Evolutionary conservation across 176 grass and related monocot genomes (phyloP).

Genomic region (Oryza nivara): DNA sequence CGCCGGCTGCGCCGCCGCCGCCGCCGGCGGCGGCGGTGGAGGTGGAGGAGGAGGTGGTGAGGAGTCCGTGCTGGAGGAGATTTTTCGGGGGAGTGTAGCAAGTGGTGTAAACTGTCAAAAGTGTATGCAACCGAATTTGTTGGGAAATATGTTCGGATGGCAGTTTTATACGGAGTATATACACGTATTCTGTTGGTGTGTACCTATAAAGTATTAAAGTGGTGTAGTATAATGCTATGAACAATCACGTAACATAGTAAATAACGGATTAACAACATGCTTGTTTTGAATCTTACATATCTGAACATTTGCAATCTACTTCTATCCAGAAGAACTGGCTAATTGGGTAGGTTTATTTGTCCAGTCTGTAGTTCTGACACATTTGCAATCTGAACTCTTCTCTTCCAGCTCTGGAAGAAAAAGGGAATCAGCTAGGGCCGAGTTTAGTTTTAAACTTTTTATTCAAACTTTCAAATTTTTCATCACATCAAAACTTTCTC

Average conservation of each 20-base stretch:
- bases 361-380: too few relatives aligned
- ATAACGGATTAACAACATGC: neutral
- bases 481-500: too few relatives aligned
- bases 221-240: neutral
- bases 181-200: slow-evolving; percentile 29
- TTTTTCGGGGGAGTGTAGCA: slow-evolving; percentile 40
- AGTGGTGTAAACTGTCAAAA: neutral
- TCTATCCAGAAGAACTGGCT: too few relatives aligned
- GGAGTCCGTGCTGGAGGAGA: slow-evolving; percentile 28
- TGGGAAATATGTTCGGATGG: neutral
- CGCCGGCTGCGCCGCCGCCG: neutral
- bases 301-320: neutral
- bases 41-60: slow-evolving; percentile 25
- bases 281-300: neutral
- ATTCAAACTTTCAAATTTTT: too few relatives aligned
- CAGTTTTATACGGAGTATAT: slow-evolving; percentile 20
- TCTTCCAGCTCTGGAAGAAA: neutral
- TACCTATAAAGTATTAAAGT: neutral
- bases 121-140: neutral
- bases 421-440: neutral
- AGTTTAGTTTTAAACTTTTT: too few relatives aligned
- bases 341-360: too few relatives aligned
- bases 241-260: neutral
- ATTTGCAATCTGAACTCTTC: neutral
- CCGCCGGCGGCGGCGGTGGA: neutral